These are phyloP conservation scores for Pythium myriotylum DNA, from an alignment of 352 stramenopile species.

Conservation along the genomic window DNA sequence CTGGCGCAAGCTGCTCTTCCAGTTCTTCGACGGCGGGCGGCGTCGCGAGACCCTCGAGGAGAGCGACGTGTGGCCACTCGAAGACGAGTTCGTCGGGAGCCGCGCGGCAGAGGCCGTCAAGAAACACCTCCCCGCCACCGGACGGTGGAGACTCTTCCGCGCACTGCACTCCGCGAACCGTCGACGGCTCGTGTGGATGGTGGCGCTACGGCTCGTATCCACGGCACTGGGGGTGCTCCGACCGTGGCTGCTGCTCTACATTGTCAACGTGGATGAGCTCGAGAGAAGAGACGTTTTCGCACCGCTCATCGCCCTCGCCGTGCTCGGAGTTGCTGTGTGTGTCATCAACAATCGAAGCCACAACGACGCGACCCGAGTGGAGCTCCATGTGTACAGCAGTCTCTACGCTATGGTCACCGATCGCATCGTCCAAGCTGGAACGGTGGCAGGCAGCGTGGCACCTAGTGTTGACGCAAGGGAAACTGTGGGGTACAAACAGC, in stretches of 20 bases:
- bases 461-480: not conserved
- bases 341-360: not conserved
- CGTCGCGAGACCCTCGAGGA: conserved; percentile 8
- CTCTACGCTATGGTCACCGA: not conserved
- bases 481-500: not conserved
- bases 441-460: not conserved
- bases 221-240: no score
- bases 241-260: not conserved
- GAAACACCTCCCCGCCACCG: not conserved
- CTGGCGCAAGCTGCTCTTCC: conserved; percentile 46
- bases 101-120: not conserved
- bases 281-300: not conserved
- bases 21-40: conserved; percentile 37
- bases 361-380: not conserved
- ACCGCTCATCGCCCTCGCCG: not conserved
- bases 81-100: not conserved
- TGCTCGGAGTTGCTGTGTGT: not conserved
- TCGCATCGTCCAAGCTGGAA: not conserved
- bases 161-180: no score
- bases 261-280: not conserved
- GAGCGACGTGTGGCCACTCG: conserved; percentile 3
- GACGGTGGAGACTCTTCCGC: not conserved
- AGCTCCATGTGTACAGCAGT: not conserved
- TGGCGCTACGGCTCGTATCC: no score
- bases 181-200: no score